Base-by-base conservation (phyloP, 352 stramenopile genomes). In the Globisporangium sylvaticum region DNA sequence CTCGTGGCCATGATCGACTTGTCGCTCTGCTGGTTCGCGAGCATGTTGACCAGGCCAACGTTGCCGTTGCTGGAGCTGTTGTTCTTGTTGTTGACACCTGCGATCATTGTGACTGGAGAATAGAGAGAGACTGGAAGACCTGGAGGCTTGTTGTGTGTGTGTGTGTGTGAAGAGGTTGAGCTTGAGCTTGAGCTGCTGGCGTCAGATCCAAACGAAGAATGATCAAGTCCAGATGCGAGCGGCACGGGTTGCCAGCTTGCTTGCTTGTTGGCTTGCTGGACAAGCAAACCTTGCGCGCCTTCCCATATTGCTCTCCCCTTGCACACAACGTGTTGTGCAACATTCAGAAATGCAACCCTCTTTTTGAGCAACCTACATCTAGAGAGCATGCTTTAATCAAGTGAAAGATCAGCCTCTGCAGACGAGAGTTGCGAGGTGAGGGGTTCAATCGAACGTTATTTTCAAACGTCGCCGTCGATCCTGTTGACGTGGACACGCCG, bases 1-100 rank as follows among this genome's bases (percentile, higher is more conserved):
- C 79, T 90, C 32, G 85, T 94, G 34, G 85, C 85, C 46, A 94
- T 61, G 37, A 82, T 63, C 2, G 50, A 44, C 50, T 50, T 58
- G 54, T 72, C 64, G 31, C 72, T 66, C 46, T 65, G 37, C 50
- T 54, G 48, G 37, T 20, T 65, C 34, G 32, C 42, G 50, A 71
- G 39, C 39, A 71, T 62, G 27, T 60, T 72, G 29, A 57, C 66
- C 39, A 70, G 48, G 4, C 58, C 34, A 48, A 61, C 15, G 64
- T 53, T 55, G 64, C 15, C 50, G 48, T 15, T 59, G 67, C 53
- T 66, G 62, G 55, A 64, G 69, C 42, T 79, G 44, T 58, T 62
- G 37, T 50, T 50, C 15, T 50, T 50, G 18, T 18, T 18, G 18
- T 50, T 50, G 42, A 50, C 42, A 50, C 22, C 69, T 9, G 68